A percentile compares a stretch with the other conserved stretches of the same genome.
Conservation (phyloP, 2,329 filamentous ascomycete genomes). For the Chrysosporium queenslandicum region DNA sequence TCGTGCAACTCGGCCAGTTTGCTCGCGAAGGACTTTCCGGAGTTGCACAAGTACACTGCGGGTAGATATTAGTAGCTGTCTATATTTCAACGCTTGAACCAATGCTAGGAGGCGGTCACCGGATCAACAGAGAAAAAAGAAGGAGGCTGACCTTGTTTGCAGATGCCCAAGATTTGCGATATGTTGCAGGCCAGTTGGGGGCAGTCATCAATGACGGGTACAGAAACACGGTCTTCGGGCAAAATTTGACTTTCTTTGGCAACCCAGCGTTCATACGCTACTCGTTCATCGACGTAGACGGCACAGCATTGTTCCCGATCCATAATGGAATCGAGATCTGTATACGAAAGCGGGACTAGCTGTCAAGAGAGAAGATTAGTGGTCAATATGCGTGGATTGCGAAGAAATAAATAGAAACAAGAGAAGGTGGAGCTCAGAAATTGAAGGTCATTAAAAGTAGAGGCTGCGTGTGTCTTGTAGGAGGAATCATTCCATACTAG, state of each 20-base stretch:
- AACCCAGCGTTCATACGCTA: conserved; percentile 38
- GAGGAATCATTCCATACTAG: background rate
- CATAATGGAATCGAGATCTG: conserved; percentile 23
- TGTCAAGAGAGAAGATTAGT: background rate
- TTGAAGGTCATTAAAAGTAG: background rate
- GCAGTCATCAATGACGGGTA: conserved; percentile 32
- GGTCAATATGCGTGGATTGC: no score
- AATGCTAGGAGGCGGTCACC: background rate
- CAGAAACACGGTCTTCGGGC: conserved; percentile 21
- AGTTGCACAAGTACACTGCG: conserved; percentile 46
- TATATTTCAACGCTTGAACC: background rate
- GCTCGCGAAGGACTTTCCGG: conserved; percentile 43
- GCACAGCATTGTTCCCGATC: conserved; percentile 36
- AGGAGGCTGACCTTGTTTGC: conserved; percentile 42
- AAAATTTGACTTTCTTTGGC: conserved; percentile 24
- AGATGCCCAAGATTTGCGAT: conserved; percentile 41
- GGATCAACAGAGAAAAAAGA: background rate
- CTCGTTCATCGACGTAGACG: conserved; percentile 40
- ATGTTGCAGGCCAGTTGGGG: conserved; percentile 41
- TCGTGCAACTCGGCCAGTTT: conserved; percentile 45
- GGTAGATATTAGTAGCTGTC: conserved; percentile 1
- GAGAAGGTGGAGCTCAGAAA: background rate
- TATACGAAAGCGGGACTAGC: background rate
- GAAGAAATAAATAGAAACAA: background rate
- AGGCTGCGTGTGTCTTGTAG: background rate